Base-by-base conservation (phyloP, 345 rosid genomes). In the Microthlaspi erraticum region DNA sequence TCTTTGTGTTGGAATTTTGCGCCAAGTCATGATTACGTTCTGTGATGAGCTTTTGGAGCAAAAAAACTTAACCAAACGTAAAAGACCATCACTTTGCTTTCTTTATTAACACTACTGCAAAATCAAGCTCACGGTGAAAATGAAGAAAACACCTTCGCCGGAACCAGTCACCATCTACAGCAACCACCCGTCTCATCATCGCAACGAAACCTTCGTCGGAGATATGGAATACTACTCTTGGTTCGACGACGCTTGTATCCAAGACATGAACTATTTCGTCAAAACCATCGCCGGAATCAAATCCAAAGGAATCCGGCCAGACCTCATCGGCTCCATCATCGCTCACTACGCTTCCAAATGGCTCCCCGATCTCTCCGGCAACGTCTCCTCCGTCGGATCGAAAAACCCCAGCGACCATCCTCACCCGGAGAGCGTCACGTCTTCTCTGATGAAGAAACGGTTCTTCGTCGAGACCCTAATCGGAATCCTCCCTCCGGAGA, bases 231-330 rank as follows among this genome's bases (percentile, higher is more conserved):
- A 75, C 36, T 75, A 60, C 74, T 17, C 74, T 14, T 87, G 86
- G 85, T 83, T 88, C 63, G 91, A 91, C 68, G 98, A 93, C 3
- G 85, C 89, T 1, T 88, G 92, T 84, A 87, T 93, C 64, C 87
- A 88, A 17, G 96, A 90, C 80, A 88, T 90, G 88, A 91, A 90
- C 78, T 88, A 86, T 66, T 93, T 93, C 70, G 92, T 91, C 53
- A 86, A 87, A 77, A 93, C 96, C 68, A 75, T 93, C n/a, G 43
- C 85, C 8, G 88, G 93, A 36, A 86, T 90, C 66, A 93, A 86
- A 73, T 83, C 91, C 54, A 88, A 88, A 50, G 98, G 96, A 0
- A 92, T 86, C 72, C 81, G 88, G 3, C 96, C 96, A 2, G 92
- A 90, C 74, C 83, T 93, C 9, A 81, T 89, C 10, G 98, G 98